These are phyloP conservation scores for Macroventuria anomochaeta DNA, from an alignment of 2,329 filamentous ascomycete genomes.

Conservation along the genomic window DNA sequence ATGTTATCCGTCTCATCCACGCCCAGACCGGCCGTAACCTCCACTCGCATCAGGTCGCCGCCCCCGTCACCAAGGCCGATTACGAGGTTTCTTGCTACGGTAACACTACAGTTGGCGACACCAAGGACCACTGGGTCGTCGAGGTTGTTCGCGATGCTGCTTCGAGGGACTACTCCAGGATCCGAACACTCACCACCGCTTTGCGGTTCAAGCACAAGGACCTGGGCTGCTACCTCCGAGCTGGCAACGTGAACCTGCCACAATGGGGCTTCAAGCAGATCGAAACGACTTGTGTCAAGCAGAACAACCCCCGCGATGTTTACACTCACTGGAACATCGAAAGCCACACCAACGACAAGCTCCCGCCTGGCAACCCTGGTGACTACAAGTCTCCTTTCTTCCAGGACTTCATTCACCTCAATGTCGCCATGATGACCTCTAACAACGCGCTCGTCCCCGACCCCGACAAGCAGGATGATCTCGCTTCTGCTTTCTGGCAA, in stretches of 20 bases:
- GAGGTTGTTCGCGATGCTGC: constrained; percentile 91
- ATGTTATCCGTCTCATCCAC: constrained; percentile 85
- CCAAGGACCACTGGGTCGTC: constrained; percentile 96
- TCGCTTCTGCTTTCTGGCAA: constrained; percentile 97
- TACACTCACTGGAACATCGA: constrained; percentile 99
- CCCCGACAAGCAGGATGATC: constrained; percentile 97
- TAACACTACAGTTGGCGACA: constrained; percentile 92
- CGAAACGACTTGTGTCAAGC: constrained; percentile 92
- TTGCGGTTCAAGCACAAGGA: constrained; percentile 86
- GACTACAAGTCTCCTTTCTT: constrained; percentile 97
- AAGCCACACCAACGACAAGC: constrained; percentile 89
- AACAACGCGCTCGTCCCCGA: constrained; percentile 98
- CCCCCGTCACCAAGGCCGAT: constrained; percentile 86
- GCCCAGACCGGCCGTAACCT: constrained; percentile 95
- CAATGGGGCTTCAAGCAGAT: constrained; percentile 99
- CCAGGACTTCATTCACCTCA: constrained; percentile 96
- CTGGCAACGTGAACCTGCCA: constrained; percentile 93
- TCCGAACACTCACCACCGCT: constrained; percentile 90
- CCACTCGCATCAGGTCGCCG: constrained; percentile 89
- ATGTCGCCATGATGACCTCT: constrained; percentile 99
- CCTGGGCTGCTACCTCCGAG: constrained; percentile 91
- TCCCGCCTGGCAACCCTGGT: constrained; percentile 85
- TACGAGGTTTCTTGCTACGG: constrained; percentile 96
- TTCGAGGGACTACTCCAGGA: constrained; percentile 80
- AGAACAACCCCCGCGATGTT: constrained; percentile 88